Evolutionary conservation across 1,284 basidiomycete genomes (phyloP).

Genomic region (Porodaedalea pini): DNA sequence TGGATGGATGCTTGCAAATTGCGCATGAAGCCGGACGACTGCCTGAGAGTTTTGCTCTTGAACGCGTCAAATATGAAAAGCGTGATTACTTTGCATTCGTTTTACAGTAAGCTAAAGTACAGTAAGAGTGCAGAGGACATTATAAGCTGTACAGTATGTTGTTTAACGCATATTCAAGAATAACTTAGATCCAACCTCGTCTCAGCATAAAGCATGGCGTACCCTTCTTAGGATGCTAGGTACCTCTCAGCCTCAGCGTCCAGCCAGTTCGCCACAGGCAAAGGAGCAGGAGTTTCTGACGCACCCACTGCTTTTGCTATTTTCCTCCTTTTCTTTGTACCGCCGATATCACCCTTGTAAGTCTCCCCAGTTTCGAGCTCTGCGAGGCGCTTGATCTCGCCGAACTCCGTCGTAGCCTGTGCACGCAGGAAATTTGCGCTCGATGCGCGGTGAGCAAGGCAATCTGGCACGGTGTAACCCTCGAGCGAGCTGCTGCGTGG

Average conservation of each 20-base stretch:
- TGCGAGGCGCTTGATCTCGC: conserved; percentile 64
- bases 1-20: too few relatives aligned
- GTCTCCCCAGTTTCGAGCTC: conserved; percentile 41
- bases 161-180: background rate
- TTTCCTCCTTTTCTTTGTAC: background rate
- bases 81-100: background rate
- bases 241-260: conserved; percentile 4
- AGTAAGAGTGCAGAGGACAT: background rate
- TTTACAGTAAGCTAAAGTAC: background rate
- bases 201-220: background rate
- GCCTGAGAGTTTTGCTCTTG: too few relatives aligned
- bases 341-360: conserved; percentile 1
- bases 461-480: conserved; percentile 52
- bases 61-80: too few relatives aligned
- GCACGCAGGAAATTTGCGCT: conserved; percentile 66
- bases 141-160: too few relatives aligned
- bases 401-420: conserved; percentile 65
- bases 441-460: conserved; percentile 58
- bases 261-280: background rate
- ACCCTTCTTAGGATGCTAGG: background rate
- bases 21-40: too few relatives aligned
- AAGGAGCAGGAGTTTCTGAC: background rate
- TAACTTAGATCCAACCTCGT: background rate
- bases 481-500: conserved; percentile 29
- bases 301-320: background rate